A percentile compares a stretch with the other conserved stretches of the same genome.
Evolutionary conservation across 495 filamentous ascomycete species (phyloP).

Genomic region (Neurospora discreta): DNA sequence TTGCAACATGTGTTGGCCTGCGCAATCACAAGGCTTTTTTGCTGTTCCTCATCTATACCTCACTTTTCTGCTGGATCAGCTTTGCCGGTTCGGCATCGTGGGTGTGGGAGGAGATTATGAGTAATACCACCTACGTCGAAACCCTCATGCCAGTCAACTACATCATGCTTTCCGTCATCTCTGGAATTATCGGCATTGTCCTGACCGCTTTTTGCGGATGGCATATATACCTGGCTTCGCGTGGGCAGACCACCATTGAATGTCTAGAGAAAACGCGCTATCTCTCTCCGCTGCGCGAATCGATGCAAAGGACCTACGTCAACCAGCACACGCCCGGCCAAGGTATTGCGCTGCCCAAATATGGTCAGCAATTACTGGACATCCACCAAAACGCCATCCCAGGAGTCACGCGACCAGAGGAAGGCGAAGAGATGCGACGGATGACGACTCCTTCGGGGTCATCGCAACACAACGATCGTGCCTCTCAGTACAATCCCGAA

Average conservation of each 20-base stretch:
- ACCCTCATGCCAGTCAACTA: slow-evolving; percentile 80
- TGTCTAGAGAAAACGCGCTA: slow-evolving; percentile 91
- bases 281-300: slow-evolving; percentile 62
- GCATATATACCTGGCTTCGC: slow-evolving; percentile 74
- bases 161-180: slow-evolving; percentile 72
- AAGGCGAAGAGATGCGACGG: slow-evolving; percentile 50
- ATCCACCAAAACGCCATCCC: slow-evolving; percentile 78
- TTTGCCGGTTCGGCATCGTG: slow-evolving; percentile 62
- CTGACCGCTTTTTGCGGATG: slow-evolving; percentile 82
- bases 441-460: slow-evolving; percentile 4
- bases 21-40: slow-evolving; percentile 93
- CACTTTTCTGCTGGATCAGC: slow-evolving; percentile 71
- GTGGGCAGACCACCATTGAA: slow-evolving; percentile 87
- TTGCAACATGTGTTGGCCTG: slow-evolving; percentile 89
- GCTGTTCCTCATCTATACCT: slow-evolving; percentile 86
- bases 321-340: slow-evolving; percentile 38
- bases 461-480: neutral
- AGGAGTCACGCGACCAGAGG: slow-evolving; percentile 65
- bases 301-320: slow-evolving; percentile 49
- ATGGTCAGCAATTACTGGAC: slow-evolving; percentile 65
- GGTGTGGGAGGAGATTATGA: slow-evolving; percentile 73
- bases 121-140: slow-evolving; percentile 46
- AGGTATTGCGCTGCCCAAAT: slow-evolving; percentile 45
- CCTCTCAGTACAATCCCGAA: slow-evolving; percentile 29
- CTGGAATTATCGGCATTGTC: slow-evolving; percentile 84